Conservation (phyloP, 345 rosid genomes). For the Gossypium australe region DNA sequence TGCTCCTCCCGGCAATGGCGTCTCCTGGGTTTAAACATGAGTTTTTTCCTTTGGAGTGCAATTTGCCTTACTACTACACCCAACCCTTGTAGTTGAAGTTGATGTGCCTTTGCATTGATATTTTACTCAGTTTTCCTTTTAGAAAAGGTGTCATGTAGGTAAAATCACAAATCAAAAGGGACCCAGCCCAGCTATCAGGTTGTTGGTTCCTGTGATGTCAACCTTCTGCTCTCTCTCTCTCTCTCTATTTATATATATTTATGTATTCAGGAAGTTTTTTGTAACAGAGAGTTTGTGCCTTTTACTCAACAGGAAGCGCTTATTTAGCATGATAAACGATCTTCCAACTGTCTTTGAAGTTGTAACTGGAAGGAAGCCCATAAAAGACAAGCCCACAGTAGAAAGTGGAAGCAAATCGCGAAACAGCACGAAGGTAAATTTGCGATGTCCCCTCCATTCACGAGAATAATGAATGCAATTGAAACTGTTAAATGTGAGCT, state of each 20-base stretch:
- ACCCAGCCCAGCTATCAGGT: neutral
- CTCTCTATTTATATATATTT: too few species aligned
- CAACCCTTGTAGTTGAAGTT: neutral
- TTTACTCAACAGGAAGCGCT: slow-evolving; percentile 47
- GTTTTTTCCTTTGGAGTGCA: too few species aligned
- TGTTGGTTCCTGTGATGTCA: slow-evolving; percentile 1
- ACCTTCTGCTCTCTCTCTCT: neutral
- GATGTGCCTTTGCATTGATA: neutral
- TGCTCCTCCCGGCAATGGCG: too few species aligned
- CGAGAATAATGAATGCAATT: neutral
- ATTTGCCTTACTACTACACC: too few species aligned
- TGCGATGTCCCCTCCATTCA: neutral
- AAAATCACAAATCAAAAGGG: neutral
- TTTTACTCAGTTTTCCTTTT: neutral
- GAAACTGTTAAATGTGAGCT: neutral
- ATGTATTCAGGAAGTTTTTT: too few species aligned
- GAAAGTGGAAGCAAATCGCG: slow-evolving; percentile 70
- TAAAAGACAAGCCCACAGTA: slow-evolving; percentile 50
- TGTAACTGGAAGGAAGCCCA: slow-evolving; percentile 51
- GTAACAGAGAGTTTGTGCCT: neutral
- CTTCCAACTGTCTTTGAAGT: slow-evolving; percentile 69
- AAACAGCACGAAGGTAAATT: slow-evolving; percentile 62
- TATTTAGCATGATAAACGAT: slow-evolving; percentile 70
- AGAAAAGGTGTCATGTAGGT: neutral
- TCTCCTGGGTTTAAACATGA: too few species aligned